Evolutionary conservation across 441 rosid species (phyloP).

Genomic region (Viola pubescens): DNA sequence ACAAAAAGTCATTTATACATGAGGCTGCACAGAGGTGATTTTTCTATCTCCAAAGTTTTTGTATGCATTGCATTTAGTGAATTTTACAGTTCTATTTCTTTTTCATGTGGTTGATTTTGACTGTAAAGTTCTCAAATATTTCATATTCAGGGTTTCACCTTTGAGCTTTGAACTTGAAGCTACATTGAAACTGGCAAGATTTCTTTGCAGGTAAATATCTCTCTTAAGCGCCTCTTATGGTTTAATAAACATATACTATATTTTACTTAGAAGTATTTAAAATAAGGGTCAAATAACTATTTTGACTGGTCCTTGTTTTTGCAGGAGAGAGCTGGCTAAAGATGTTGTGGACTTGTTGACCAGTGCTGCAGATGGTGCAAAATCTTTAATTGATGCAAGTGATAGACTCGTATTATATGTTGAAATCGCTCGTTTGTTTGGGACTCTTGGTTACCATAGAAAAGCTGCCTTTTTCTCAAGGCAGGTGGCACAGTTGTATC

Average conservation of each 20-base stretch:
- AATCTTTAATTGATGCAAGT: conserved; percentile 85
- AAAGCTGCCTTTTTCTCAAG: conserved; percentile 98
- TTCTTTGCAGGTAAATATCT: conserved; percentile 72
- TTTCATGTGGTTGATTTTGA: conserved; percentile 14
- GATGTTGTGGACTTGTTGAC: conserved; percentile 87
- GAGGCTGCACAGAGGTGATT: conserved; percentile 83
- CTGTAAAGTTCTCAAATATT: conserved; percentile 11
- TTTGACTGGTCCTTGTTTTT: conserved; percentile 17
- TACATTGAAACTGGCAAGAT: conserved; percentile 84
- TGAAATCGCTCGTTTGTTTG: conserved; percentile 91
- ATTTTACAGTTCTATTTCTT: not conserved
- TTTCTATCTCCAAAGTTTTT: not conserved
- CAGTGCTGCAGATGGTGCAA: conserved; percentile 93
- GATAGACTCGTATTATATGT: conserved; percentile 81
- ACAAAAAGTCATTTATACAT: conserved; percentile 87
- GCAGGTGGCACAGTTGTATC: conserved; percentile 91
- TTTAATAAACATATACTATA: not conserved
- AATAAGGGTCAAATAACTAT: not conserved
- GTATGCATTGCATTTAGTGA: not conserved
- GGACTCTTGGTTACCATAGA: conserved; percentile 80
- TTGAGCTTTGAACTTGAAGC: conserved; percentile 97
- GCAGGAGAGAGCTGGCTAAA: conserved; percentile 76
- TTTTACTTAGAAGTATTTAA: not conserved
- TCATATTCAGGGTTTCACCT: conserved; percentile 78
- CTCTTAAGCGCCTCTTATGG: not conserved